Evolutionary conservation across 2,329 filamentous ascomycete genomes (phyloP).

Genomic region (Alternaria brassicae): DNA sequence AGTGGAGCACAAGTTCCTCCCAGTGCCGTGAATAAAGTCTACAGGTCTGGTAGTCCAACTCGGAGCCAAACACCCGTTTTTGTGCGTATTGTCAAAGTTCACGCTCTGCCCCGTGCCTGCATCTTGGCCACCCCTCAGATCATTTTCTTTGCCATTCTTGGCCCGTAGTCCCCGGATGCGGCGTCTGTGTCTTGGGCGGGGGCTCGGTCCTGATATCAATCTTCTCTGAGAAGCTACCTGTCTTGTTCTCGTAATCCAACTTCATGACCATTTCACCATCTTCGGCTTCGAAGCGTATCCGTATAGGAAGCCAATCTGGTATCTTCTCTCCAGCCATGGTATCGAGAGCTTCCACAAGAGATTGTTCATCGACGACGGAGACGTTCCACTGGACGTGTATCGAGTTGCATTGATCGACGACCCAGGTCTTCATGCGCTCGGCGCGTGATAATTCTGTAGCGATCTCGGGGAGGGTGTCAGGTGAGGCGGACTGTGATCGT

Average conservation of each 20-base stretch:
- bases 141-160: constrained; percentile 15
- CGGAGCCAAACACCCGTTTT: constrained; percentile 6
- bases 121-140: background rate
- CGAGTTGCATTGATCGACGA: constrained; percentile 29
- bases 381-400: constrained; percentile 37
- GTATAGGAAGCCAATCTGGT: constrained; percentile 39
- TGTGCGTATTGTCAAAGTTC: background rate
- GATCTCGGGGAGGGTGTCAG: background rate
- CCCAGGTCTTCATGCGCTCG: constrained; percentile 33
- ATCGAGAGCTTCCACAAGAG: constrained; percentile 31
- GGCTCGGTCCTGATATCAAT: constrained; percentile 16
- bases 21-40: constrained; percentile 27
- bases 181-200: constrained; percentile 1
- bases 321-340: constrained; percentile 37
- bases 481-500: background rate
- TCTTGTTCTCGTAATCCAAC: constrained; percentile 33
- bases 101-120: background rate
- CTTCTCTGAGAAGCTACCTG: constrained; percentile 14
- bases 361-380: constrained; percentile 25
- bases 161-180: background rate
- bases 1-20: constrained; percentile 31
- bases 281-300: constrained; percentile 36
- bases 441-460: constrained; percentile 18
- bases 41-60: constrained; percentile 3
- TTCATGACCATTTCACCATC: constrained; percentile 42